Conservation (phyloP, 495 filamentous ascomycete species). For the Tricharina praecox region DNA sequence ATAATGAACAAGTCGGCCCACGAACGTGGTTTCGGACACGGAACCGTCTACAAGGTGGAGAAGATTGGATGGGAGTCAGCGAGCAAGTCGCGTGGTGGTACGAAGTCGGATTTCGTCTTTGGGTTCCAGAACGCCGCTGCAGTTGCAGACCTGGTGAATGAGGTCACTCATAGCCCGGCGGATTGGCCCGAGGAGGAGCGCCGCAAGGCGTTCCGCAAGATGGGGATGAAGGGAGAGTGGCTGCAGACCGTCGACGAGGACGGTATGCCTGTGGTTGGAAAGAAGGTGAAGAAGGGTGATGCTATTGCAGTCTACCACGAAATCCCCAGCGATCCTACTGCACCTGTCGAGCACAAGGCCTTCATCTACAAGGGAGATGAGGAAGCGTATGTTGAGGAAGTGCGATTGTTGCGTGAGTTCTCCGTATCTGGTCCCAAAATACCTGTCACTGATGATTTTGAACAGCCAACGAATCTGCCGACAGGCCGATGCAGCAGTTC, state of each 20-base stretch:
- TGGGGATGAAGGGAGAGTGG: conserved; percentile 42
- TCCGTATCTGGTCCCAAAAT: too few species aligned
- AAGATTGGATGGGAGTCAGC: conserved; percentile 58
- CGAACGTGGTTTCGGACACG: conserved; percentile 92
- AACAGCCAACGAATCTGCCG: conserved; percentile 38
- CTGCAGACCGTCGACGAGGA: conserved; percentile 62
- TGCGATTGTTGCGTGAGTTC: conserved; percentile 61
- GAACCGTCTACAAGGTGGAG: conserved; percentile 95
- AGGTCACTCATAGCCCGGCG: conserved; percentile 13
- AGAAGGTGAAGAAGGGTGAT: conserved; percentile 57
- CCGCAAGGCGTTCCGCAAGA: conserved; percentile 27
- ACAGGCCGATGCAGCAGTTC: conserved; percentile 67
- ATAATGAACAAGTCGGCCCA: conserved; percentile 96
- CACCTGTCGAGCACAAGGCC: conserved; percentile 64
- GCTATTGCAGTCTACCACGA: conserved; percentile 75
- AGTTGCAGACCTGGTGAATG: conserved; percentile 26
- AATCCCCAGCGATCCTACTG: conserved; percentile 59
- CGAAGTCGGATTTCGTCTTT: conserved; percentile 24
- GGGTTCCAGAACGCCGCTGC: conserved; percentile 21
- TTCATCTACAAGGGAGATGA: conserved; percentile 84
- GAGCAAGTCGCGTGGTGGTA: conserved; percentile 40
- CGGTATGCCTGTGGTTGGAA: conserved; percentile 65
- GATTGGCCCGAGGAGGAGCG: conserved; percentile 30
- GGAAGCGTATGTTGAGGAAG: conserved; percentile 74
- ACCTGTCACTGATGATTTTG: too few species aligned